Base-by-base conservation (phyloP, 2,329 filamentous ascomycete genomes). In the Neofusicoccum sp. region DNA sequence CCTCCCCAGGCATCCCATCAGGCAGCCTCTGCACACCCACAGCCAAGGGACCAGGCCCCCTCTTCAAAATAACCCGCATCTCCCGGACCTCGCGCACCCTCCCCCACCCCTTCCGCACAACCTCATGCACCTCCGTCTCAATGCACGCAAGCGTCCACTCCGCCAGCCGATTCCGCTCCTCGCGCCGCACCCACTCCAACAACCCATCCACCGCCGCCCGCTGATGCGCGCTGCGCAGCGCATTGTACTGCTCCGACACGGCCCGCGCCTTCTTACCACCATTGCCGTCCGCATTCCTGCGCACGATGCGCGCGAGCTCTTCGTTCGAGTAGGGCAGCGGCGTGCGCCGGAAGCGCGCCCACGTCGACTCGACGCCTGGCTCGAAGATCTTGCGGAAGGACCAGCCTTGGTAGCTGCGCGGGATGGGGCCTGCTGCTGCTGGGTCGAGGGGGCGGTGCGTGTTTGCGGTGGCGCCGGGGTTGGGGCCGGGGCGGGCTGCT, bases 71-170 rank as follows among this genome's bases (percentile, higher is more conserved):
- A 6, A 59, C 57, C n/a, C 45, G 24, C 34, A 59, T 49, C 44
- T 59, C 44, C 24, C 57, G n/a, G n/a, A 30, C 43, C 26, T 59
- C 57, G 6, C 45, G 14, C 26, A 41, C 12, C 24, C 12, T 31
- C 6, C 44, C 57, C 3, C n/a, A 28, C 2, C 26, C 57, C n/a
- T 24, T 38, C 28, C 34, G 28, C 30, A 49, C 30, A 16, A 49
- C 34, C 34, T 49, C 57, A 3, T 28, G 14, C 26, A 41, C 44
- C 12, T 59, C 57, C 34, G 40, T 33, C 57, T 47, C 36, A 9
- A 59, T 33, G 26, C 57, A 59, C 24, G 43, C 57, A 33, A 59
- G n/a, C 20, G n/a, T 41, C 57, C 57, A 59, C 20, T 49, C 57
- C 1, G 24, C 57, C 1, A 26, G n/a, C 34, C 26, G 14, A 20